Evolutionary conservation across 2,329 filamentous ascomycete species (phyloP).

Genomic region (Aulographum hederae): DNA sequence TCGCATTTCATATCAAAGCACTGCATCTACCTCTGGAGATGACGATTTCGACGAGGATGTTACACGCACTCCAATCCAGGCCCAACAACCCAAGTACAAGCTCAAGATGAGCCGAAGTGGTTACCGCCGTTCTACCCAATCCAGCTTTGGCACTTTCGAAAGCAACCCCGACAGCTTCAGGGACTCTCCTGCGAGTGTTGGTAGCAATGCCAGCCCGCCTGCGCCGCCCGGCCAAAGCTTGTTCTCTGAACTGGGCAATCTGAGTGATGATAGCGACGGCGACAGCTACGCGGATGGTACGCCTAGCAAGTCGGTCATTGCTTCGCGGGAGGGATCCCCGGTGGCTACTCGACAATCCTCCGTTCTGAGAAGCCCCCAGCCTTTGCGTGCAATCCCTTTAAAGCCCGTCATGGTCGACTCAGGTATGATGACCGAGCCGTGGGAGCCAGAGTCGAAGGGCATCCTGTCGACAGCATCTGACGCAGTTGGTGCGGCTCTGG

Average conservation of each 20-base stretch:
- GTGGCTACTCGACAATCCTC: slow-evolving; percentile 10
- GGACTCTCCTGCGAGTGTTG: slow-evolving; percentile 33
- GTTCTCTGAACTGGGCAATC: slow-evolving; percentile 74
- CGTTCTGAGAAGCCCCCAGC: too few relatives aligned
- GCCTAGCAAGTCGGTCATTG: slow-evolving; percentile 13
- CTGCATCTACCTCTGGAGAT: slow-evolving; percentile 70
- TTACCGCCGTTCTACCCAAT: slow-evolving; percentile 26
- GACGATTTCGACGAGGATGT: slow-evolving; percentile 44
- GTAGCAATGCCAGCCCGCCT: slow-evolving; percentile 23
- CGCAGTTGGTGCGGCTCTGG: slow-evolving; percentile 7
- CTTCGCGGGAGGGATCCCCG: slow-evolving; percentile 15
- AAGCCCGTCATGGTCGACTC: slow-evolving; percentile 36
- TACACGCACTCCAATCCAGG: slow-evolving; percentile 44
- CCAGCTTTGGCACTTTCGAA: slow-evolving; percentile 37
- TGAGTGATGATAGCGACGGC: slow-evolving; percentile 59
- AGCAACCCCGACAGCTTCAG: slow-evolving; percentile 40
- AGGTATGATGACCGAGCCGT: slow-evolving; percentile 43
- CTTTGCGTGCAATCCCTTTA: slow-evolving; percentile 7
- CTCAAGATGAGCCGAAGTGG: slow-evolving; percentile 46
- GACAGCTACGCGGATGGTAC: slow-evolving; percentile 14
- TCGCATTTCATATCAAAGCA: slow-evolving; percentile 57
- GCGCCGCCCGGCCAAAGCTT: slow-evolving; percentile 51
- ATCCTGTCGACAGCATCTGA: slow-evolving; percentile 10
- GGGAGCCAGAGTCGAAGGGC: slow-evolving; percentile 20
- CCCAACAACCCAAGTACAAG: slow-evolving; percentile 49